These are phyloP conservation scores for Poa annua DNA, from an alignment of 176 grass and related monocot genomes.

Conservation along the genomic window DNA sequence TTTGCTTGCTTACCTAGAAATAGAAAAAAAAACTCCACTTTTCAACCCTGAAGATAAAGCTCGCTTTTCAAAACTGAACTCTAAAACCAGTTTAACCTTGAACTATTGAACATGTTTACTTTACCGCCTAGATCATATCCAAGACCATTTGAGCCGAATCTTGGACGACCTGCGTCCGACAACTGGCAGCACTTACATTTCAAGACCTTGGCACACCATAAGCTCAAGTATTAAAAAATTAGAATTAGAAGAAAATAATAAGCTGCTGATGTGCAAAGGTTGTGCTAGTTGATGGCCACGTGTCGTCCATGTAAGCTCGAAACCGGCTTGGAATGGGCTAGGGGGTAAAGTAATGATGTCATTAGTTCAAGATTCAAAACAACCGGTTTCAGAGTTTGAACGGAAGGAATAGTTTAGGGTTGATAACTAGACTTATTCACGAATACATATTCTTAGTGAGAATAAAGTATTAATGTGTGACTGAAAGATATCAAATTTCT, in stretches of 20 bases:
- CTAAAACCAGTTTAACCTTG: not conserved
- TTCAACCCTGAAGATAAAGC: not conserved
- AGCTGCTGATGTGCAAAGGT: not conserved
- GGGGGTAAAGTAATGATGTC: not conserved
- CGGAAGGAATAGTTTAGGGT: not conserved
- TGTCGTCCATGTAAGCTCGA: not conserved
- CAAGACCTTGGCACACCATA: not conserved
- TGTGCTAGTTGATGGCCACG: not conserved
- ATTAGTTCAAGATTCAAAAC: not conserved
- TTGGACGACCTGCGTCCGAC: not conserved
- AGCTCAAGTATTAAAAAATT: not conserved
- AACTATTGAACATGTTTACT: not conserved
- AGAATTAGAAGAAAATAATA: not conserved
- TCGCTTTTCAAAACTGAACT: not conserved
- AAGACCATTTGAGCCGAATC: not conserved
- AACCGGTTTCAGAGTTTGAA: not conserved
- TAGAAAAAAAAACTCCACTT: not conserved
- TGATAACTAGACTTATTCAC: not conserved
- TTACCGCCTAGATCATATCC: not conserved
- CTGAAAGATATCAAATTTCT: not conserved
- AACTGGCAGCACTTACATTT: not conserved
- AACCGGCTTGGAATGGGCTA: not conserved
- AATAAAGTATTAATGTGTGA: not conserved
- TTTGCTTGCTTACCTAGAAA: not conserved
- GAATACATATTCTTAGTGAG: not conserved